Percentiles rank a stretch among this genome's conserved stretches.
These are phyloP conservation scores for Fusarium sp. DNA, from an alignment of 2,329 filamentous ascomycete species.

Conservation along the genomic window DNA sequence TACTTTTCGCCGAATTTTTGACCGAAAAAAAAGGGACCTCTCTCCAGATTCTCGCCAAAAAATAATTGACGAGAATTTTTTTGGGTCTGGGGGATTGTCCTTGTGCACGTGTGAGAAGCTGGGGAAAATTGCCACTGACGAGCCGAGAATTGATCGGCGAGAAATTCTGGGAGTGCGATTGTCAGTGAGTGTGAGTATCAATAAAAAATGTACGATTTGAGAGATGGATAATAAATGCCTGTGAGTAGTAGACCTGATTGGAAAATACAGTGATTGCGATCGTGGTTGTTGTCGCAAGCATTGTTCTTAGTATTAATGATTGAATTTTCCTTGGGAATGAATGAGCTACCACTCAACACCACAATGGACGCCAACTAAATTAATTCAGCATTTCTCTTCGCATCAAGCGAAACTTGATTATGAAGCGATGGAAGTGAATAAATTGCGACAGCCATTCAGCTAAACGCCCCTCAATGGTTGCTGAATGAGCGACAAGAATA, in stretches of 20 bases:
- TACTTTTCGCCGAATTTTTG: constrained; percentile 20
- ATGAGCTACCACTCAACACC: not conserved
- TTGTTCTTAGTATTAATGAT: not conserved
- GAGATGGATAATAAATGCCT: not conserved
- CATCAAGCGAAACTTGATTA: accelerated
- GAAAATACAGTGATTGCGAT: not conserved
- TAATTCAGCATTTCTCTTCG: accelerated
- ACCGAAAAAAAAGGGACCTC: constrained; percentile 11
- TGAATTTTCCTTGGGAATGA: not conserved
- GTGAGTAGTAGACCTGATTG: too few species aligned
- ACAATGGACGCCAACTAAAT: not conserved
- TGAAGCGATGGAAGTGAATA: not conserved
- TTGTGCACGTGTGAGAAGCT: constrained; percentile 5
- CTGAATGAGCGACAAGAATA: not conserved
- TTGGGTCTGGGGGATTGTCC: constrained; percentile 23
- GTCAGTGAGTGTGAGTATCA: not conserved
- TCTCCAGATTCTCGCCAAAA: constrained; percentile 15
- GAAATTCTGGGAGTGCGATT: not conserved
- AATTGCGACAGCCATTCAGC: not conserved
- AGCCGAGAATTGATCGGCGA: constrained; percentile 1
- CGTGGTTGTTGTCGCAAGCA: not conserved
- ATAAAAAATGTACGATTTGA: too few species aligned
- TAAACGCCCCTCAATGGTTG: not conserved
- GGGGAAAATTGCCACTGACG: constrained; percentile 20
- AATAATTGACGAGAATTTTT: constrained; percentile 10